A percentile compares a stretch with the other conserved stretches of the same genome.
Conservation (phyloP, 2,329 filamentous ascomycete species). For the Alternaria conjuncta region DNA sequence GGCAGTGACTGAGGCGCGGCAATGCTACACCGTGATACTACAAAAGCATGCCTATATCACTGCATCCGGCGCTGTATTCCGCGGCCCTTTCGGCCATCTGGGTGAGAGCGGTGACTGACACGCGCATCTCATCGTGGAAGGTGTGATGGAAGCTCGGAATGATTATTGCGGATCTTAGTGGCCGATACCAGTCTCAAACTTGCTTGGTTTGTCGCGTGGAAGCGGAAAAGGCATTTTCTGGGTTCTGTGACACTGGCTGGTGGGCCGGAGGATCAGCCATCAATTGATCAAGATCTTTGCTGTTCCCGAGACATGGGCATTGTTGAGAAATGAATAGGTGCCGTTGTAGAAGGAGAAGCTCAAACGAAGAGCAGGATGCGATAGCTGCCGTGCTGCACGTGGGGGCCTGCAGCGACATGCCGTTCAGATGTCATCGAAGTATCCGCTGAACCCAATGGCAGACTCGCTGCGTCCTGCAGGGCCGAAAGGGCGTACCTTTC, state of each 20-base stretch:
- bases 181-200: conserved; percentile 15
- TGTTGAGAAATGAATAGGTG: conserved; percentile 4
- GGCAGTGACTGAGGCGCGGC: not conserved
- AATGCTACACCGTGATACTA: not conserved
- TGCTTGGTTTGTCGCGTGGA: conserved; percentile 45
- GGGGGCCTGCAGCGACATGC: conserved; percentile 7
- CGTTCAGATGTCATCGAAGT: not conserved
- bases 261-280: conserved; percentile 8
- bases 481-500: conserved; percentile 1
- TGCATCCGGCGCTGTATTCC: not conserved
- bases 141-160: conserved; percentile 28
- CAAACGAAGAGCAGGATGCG: not conserved
- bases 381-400: conserved; percentile 11
- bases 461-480: not conserved
- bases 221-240: conserved; percentile 32
- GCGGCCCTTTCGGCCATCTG: not conserved
- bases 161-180: conserved; percentile 18
- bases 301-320: not conserved
- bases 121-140: conserved; percentile 18
- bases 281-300: conserved; percentile 4
- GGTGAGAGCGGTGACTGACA: conserved; percentile 22
- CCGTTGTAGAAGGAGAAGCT: not conserved
- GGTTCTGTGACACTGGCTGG: conserved; percentile 34
- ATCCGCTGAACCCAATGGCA: not conserved
- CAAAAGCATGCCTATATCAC: not conserved